Evolutionary conservation across 768 basidiomycete genomes (phyloP).

Genomic region (Chiua virens): DNA sequence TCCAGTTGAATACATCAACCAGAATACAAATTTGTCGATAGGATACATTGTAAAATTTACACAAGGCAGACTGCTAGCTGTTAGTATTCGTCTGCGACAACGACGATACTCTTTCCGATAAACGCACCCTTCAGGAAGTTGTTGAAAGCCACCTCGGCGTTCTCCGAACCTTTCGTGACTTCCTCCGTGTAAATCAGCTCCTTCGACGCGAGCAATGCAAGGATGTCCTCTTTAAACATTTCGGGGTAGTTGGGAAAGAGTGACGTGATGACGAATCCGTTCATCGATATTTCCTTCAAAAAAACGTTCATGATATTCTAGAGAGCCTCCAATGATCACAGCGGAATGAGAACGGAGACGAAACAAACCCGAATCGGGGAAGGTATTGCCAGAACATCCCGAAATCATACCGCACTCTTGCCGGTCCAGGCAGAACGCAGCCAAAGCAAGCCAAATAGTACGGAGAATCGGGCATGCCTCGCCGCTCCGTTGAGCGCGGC

Average conservation of each 20-base stretch:
- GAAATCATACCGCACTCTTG: conserved; percentile 35
- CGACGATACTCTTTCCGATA: conserved; percentile 7
- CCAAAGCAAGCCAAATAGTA: conserved; percentile 1
- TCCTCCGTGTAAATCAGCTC: conserved; percentile 50
- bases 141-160: conserved; percentile 7
- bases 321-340: background rate
- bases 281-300: conserved; percentile 40
- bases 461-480: conserved; percentile 47
- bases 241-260: conserved; percentile 35
- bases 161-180: conserved; percentile 44
- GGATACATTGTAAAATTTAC: background rate
- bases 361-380: conserved; percentile 1
- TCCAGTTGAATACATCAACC: background rate
- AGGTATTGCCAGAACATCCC: background rate
- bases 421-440: background rate
- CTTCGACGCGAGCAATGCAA: conserved; percentile 42
- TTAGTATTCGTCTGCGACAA: conserved; percentile 5
- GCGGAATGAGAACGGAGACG: background rate
- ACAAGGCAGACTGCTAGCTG: no score
- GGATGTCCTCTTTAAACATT: conserved; percentile 44
- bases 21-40: no score
- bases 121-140: background rate
- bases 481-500: conserved; percentile 49
- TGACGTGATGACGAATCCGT: conserved; percentile 43
- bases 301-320: conserved; percentile 19